Evolutionary conservation across 306 rosid genomes (phyloP), one percentile per base, ranked within the genome.

Genomic region (Quercus mongolica): DNA sequence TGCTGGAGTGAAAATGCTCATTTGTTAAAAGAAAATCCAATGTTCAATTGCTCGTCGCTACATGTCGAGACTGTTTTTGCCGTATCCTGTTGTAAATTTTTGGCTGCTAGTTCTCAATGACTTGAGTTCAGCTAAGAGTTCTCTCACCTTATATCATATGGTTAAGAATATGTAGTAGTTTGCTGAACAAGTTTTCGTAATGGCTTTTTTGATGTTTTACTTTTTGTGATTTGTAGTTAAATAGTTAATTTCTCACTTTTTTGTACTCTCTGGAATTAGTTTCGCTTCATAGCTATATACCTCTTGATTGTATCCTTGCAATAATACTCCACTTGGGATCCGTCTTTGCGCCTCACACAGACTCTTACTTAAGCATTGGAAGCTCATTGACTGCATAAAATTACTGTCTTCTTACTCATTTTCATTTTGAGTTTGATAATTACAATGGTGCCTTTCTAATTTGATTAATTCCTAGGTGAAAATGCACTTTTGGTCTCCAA

Each of bases 1-100:
- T 77, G 31, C 74, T 57, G 80, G 56, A 70, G 65, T 41, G 72
- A 20, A 54, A 17, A 81, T 70, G 51, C 63, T 56, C 69, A 12
- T 21, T 44, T 74, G 80, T 51, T 56, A 70, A 61, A 69, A 68
- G 25, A 35, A 35, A 67, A 35, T 35, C 72, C 38, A n/a, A 68
- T 18, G 72, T 46, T 67, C 51, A 18, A 23, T 9, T 19, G 26
- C 51, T 19, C 3, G 52, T 19, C 26, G 18, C 25, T 3, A 1
- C 21, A 67, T 33, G n/a, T 10, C n/a, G 52, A 33, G 70, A 30
- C 31, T 11, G 12, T 61, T 64, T 20, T 30, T 30, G 44, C 46
- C 12, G 21, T n/a, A 15, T 67, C 72, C 52, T 33, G 52, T 68
- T 68, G 52, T 67, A 35, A 31, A 19, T 31, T 9, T 38, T n/a